phyloP scores from a whole-genome alignment of 768 basidiomycete genomes.

The Agaricus sinodeliciosus region DNA sequence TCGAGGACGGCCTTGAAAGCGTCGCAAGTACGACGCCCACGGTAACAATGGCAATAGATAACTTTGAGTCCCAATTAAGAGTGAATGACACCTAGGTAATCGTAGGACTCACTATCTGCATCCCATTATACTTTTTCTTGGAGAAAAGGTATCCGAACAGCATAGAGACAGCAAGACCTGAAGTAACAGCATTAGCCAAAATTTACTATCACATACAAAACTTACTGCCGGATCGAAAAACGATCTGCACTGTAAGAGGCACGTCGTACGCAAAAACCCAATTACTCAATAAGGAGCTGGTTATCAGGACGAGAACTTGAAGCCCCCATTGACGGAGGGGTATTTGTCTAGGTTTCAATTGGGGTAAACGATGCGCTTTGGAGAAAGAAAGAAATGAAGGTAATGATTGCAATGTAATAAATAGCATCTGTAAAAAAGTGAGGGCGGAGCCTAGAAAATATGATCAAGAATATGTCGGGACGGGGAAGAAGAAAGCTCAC shows the following conservation, averaged over 20 bases:
- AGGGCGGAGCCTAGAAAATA: conserved; percentile 59
- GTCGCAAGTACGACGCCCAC: conserved; percentile 69
- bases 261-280: conserved; percentile 75
- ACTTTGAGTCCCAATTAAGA: conserved; percentile 26
- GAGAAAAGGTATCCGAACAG: conserved; percentile 56
- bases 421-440: conserved; percentile 80
- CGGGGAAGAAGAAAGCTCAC: conserved; percentile 28
- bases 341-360: conserved; percentile 59
- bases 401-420: conserved; percentile 62
- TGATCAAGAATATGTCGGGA: not conserved
- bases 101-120: conserved; percentile 50
- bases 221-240: conserved; percentile 78
- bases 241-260: conserved; percentile 73
- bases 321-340: conserved; percentile 62
- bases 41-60: conserved; percentile 62
- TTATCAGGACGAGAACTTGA: conserved; percentile 64
- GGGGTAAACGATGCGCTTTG: conserved; percentile 31
- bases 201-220: not conserved
- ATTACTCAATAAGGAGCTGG: conserved; percentile 71
- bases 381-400: conserved; percentile 52
- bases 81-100: not conserved
- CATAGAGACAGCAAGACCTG: conserved; percentile 76
- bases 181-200: not conserved
- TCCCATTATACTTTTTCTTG: conserved; percentile 48
- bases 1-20: conserved; percentile 43